Evolutionary conservation across 371 early-diverging fungal species (phyloP), one percentile per base, ranked within the genome.

Genomic region (Parasitella parasitica): DNA sequence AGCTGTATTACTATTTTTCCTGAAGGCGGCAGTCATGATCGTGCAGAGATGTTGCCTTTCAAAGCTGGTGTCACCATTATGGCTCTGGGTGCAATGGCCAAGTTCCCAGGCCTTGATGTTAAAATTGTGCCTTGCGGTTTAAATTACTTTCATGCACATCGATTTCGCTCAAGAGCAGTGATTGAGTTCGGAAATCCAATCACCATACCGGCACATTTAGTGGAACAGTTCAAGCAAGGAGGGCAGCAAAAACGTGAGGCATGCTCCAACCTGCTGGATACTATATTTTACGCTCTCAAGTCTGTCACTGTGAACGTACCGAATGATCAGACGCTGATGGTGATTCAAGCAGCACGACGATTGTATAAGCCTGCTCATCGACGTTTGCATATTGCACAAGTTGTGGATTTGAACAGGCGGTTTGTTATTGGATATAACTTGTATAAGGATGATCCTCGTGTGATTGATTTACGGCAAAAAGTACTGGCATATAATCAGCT

Each of bases 1-100:
- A 86, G 86, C 24, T 93, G 95, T 66, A 89, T 98, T 13, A 97
- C 98, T 7, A 98, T 98, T 62, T 98, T 98, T 73, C 99, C 99
- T 3, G 99, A 97, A 69, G 98, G 99, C 26, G 98, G 98, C 6
- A 92, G 92, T 55, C 99, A 98, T 74, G 99, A 98, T 69, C 92
- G 97, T 28, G 85, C 94, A 11, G 93, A 96, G 65, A 86, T 98
- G 84, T 73, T 98, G 54, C 39, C 39, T 53, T 51, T 56, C 41
- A 50, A 63, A 83, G 91, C 91, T 41, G 94, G 94, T 54, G 92
- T 91, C 5, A 86, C 92, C 4, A 78, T 93, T 54, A 98, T 97
- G 97, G 96, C 98, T 3, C 71, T 98, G 13, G 93, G 93, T 52
- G 96, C 99, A n/a, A 89, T 96, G 87, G 93, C 90, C 2, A 85